Evolutionary conservation across 2,329 filamentous ascomycete genomes (phyloP).

Genomic region (Microsporum audouinii): DNA sequence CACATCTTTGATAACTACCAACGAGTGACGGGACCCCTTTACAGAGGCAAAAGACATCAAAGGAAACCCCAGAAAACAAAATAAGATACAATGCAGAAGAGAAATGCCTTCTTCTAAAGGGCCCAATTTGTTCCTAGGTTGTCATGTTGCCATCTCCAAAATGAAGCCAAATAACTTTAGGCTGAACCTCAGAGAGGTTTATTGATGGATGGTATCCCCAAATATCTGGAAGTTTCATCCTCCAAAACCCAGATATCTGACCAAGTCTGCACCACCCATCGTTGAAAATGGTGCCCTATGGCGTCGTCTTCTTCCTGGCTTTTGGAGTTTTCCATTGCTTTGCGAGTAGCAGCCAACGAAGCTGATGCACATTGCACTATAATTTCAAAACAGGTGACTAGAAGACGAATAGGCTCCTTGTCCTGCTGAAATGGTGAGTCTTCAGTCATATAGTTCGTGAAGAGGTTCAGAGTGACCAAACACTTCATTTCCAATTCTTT

Average conservation of each 20-base stretch:
- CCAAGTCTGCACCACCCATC: not conserved
- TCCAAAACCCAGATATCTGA: not conserved
- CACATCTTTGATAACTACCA: not conserved
- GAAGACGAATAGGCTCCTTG: not conserved
- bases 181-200: not conserved
- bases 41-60: too few relatives aligned
- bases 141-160: too few relatives aligned
- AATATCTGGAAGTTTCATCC: not conserved
- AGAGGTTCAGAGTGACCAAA: not conserved
- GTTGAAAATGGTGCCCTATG: not conserved
- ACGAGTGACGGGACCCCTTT: not conserved
- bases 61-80: too few relatives aligned
- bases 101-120: too few relatives aligned
- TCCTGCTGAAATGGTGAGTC: not conserved
- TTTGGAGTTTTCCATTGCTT: not conserved
- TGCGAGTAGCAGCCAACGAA: not conserved
- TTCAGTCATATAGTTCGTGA: not conserved
- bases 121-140: too few relatives aligned
- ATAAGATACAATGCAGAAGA: not conserved
- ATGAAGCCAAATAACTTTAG: not conserved
- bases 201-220: not conserved
- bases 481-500: not conserved
- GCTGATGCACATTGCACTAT: not conserved
- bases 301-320: not conserved
- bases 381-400: not conserved